Evolutionary conservation across 2,329 filamentous ascomycete species (phyloP).

Genomic region (Cryphonectria japonica): DNA sequence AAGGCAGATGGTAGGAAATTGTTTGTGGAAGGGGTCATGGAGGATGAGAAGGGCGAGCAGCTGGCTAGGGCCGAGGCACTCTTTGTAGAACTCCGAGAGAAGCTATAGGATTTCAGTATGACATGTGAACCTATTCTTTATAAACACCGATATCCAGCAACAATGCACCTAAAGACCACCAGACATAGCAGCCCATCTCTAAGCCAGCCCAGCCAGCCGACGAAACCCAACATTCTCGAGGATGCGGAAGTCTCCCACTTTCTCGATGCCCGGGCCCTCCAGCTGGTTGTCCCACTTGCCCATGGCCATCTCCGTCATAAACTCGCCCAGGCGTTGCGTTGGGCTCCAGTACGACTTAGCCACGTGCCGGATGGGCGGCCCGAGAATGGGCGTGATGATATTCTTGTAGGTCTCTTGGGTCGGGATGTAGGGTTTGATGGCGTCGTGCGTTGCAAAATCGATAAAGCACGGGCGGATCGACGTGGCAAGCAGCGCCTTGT

Average conservation of each 20-base stretch:
- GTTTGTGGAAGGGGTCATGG: conserved; percentile 52
- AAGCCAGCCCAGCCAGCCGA: conserved; percentile 38
- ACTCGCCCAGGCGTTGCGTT: conserved; percentile 48
- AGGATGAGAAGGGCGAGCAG: conserved; percentile 51
- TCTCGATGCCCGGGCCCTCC: conserved; percentile 38
- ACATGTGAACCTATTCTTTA: not conserved
- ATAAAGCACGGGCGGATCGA: conserved; percentile 64
- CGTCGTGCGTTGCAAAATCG: conserved; percentile 50
- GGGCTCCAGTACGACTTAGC: conserved; percentile 42
- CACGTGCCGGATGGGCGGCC: conserved; percentile 33
- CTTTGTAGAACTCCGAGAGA: conserved; percentile 44
- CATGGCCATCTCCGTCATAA: conserved; percentile 51
- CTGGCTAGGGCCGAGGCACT: conserved; percentile 58
- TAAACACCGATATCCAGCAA: no score
- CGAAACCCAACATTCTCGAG: conserved; percentile 43
- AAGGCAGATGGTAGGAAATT: conserved; percentile 59
- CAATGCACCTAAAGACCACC: no score
- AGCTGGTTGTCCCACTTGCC: conserved; percentile 40
- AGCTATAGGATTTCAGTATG: conserved; percentile 24
- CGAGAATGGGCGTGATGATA: conserved; percentile 31
- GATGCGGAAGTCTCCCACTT: conserved; percentile 42
- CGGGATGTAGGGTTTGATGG: conserved; percentile 49
- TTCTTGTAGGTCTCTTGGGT: conserved; percentile 31
- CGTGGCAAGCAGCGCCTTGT: conserved; percentile 55
- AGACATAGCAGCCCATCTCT: not conserved